phyloP scores from a whole-genome alignment of 2,329 filamentous ascomycete species.

The Magnaporthales sp. region DNA sequence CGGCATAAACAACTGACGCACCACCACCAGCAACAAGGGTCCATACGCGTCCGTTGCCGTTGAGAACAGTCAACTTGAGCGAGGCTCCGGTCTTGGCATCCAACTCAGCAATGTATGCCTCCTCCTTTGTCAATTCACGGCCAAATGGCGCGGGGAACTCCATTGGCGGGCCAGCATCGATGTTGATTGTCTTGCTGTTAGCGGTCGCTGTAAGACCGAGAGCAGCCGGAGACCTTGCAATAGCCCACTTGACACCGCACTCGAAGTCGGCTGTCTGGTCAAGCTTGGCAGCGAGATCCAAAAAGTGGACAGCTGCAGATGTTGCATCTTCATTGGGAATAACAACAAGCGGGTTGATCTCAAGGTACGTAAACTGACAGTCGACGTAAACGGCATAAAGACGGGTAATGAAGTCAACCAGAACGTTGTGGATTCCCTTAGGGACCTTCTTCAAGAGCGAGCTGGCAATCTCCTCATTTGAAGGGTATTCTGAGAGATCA shows the following conservation, averaged over 20 bases:
- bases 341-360: slow-evolving; percentile 98
- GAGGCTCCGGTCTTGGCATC: slow-evolving; percentile 99
- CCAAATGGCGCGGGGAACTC: slow-evolving; percentile 99
- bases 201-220: slow-evolving; percentile 69
- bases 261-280: slow-evolving; percentile 99
- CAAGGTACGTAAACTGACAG: slow-evolving; percentile 99
- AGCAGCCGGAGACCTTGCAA: slow-evolving; percentile 83
- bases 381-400: slow-evolving; percentile 99
- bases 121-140: slow-evolving; percentile 96
- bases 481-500: slow-evolving; percentile 88
- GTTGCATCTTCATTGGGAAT: slow-evolving; percentile 90
- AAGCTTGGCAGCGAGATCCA: slow-evolving; percentile 96
- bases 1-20: slow-evolving; percentile 97
- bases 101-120: slow-evolving; percentile 97
- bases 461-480: slow-evolving; percentile 85
- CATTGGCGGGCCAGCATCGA: slow-evolving; percentile 95
- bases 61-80: slow-evolving; percentile 94
- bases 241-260: slow-evolving; percentile 97
- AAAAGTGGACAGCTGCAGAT: slow-evolving; percentile 92
- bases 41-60: slow-evolving; percentile 88
- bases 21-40: slow-evolving; percentile 97
- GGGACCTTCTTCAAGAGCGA: slow-evolving; percentile 88
- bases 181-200: slow-evolving; percentile 69
- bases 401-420: slow-evolving; percentile 97
- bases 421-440: slow-evolving; percentile 90